Conservation (phyloP, 768 basidiomycete genomes). For the Lactarius sp. region DNA sequence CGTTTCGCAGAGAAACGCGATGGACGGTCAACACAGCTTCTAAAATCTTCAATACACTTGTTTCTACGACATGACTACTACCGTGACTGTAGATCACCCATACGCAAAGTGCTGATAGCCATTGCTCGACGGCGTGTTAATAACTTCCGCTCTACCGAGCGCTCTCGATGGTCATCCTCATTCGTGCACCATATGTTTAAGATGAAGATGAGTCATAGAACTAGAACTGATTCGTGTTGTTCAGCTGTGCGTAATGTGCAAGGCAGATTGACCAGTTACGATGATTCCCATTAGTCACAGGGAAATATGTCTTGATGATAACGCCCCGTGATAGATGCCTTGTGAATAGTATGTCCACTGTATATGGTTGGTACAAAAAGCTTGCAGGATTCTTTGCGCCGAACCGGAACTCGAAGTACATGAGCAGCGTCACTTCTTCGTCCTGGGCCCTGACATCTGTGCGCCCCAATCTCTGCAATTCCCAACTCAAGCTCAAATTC, state of each 20-base stretch:
- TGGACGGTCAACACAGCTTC: background rate
- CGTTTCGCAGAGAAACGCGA: background rate
- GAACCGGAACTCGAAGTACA: background rate
- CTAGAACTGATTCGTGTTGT: background rate
- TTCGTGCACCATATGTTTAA: too few relatives aligned
- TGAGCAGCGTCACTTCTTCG: background rate
- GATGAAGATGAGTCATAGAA: background rate
- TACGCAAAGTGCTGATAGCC: too few relatives aligned
- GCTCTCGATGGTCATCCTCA: too few relatives aligned
- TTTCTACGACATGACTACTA: background rate
- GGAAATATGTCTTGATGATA: background rate
- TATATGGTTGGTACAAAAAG: background rate
- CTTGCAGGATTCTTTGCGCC: background rate
- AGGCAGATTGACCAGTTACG: background rate
- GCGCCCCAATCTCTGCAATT: background rate
- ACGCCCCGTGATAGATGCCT: background rate
- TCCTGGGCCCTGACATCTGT: background rate
- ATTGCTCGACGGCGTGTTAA: background rate
- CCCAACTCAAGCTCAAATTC: background rate
- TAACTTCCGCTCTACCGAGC: background rate
- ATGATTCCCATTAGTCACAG: background rate
- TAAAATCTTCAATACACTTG: background rate
- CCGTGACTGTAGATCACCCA: too few relatives aligned
- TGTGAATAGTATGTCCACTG: background rate
- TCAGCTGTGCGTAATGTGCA: background rate